Evolutionary conservation across 768 basidiomycete genomes (phyloP).

Genomic region (Auriculariales sp.): DNA sequence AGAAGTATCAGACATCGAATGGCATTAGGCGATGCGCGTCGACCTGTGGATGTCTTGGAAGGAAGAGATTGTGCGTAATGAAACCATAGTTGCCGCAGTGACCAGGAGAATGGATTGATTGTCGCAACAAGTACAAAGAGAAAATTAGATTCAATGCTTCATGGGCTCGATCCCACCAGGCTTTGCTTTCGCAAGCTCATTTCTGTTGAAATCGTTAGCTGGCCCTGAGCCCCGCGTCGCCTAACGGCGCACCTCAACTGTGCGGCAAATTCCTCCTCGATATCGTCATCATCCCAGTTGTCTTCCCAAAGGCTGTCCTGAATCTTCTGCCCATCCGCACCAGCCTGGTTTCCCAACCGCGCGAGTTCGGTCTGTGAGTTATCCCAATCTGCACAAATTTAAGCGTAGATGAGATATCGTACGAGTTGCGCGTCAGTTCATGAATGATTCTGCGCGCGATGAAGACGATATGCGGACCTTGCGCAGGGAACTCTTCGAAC

Average conservation of each 20-base stretch:
- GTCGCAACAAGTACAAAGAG: background rate
- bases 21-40: too few relatives aligned
- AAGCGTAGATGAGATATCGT: background rate
- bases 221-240: background rate
- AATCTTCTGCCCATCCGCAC: constrained; percentile 44
- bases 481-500: constrained; percentile 83
- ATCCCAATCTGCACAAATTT: constrained; percentile 56
- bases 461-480: constrained; percentile 38
- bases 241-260: constrained; percentile 65
- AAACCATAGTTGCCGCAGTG: background rate
- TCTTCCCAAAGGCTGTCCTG: constrained; percentile 97
- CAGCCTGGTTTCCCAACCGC: constrained; percentile 62
- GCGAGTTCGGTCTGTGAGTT: constrained; percentile 73
- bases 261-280: constrained; percentile 93
- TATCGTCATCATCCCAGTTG: constrained; percentile 99
- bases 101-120: background rate
- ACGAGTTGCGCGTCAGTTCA: background rate
- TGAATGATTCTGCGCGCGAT: background rate
- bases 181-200: constrained; percentile 43
- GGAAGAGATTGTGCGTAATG: background rate
- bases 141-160: background rate
- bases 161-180: background rate
- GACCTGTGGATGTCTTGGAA: background rate
- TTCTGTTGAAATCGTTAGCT: constrained; percentile 22
- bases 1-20: too few relatives aligned